Conservation (phyloP, 192 early-diverging fungal genomes). For the Dimargaris cristalligena region DNA sequence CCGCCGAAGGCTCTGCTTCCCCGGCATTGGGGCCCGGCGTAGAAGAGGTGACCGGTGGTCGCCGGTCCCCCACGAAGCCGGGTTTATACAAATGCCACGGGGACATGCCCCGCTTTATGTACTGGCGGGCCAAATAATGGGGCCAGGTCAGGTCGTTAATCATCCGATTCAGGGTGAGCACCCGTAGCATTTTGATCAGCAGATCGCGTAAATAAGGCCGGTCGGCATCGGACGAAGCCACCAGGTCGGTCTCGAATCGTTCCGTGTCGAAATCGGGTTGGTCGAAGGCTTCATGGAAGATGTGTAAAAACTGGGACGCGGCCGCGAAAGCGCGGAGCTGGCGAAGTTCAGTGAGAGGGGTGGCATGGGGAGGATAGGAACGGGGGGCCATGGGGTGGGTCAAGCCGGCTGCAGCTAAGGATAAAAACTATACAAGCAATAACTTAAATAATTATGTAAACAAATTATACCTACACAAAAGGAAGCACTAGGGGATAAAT, state of each 20-base stretch:
- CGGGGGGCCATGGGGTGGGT: too few relatives aligned
- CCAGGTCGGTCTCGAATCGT: background rate
- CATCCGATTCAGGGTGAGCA: background rate
- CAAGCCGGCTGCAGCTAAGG: too few relatives aligned
- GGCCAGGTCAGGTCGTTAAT: background rate
- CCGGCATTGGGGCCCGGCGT: background rate
- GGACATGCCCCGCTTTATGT: background rate
- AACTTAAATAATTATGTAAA: too few relatives aligned
- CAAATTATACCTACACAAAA: too few relatives aligned
- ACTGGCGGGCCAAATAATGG: background rate
- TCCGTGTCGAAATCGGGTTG: background rate
- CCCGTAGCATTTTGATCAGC: conserved; percentile 6
- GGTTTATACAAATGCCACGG: background rate
- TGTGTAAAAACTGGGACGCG: conserved; percentile 5
- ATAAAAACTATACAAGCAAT: too few relatives aligned
- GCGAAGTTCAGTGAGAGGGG: background rate
- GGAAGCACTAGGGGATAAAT: too few relatives aligned
- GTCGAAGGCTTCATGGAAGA: conserved; percentile 8
- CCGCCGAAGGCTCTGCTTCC: too few relatives aligned
- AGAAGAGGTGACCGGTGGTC: background rate
- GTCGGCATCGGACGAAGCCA: background rate
- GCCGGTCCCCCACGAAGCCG: too few relatives aligned
- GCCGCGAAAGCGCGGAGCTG: background rate
- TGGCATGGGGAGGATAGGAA: too few relatives aligned
- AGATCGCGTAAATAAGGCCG: background rate